Evolutionary conservation across 306 rosid species (phyloP).

Genomic region (Lathyrus oleraceus): DNA sequence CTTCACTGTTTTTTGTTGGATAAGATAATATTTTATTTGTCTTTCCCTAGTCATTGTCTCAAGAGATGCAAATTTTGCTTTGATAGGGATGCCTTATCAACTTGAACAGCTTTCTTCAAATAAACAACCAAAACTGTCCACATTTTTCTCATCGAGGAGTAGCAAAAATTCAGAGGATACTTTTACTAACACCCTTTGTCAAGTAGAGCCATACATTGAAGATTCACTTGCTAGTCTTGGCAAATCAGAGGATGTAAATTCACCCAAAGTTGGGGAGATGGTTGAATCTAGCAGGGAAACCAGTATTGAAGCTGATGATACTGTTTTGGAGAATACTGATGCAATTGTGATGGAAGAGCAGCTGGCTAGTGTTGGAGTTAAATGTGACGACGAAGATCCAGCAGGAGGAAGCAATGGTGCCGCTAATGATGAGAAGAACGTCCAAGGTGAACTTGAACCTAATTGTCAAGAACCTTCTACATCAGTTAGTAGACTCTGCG

Average conservation of each 20-base stretch:
- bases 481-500: conserved; percentile 44
- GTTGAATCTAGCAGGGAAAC: conserved; percentile 33
- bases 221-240: conserved; percentile 41
- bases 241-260: conserved; percentile 42
- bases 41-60: conserved; percentile 3
- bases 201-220: conserved; percentile 47
- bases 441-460: conserved; percentile 40
- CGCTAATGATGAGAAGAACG: conserved; percentile 36
- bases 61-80: conserved; percentile 25
- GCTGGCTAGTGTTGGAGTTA: conserved; percentile 39
- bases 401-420: conserved; percentile 42
- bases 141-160: conserved; percentile 62
- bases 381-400: conserved; percentile 36
- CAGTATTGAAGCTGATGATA: conserved; percentile 42
- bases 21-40: background rate
- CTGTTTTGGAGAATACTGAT: conserved; percentile 37
- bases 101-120: conserved; percentile 68
- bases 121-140: conserved; percentile 78
- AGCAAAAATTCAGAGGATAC: conserved; percentile 37
- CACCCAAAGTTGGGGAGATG: conserved; percentile 39
- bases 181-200: conserved; percentile 35
- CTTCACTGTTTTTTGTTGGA: background rate
- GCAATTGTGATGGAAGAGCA: conserved; percentile 39
- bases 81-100: conserved; percentile 81
- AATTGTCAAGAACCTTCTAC: conserved; percentile 44